Evolutionary conservation across 352 stramenopile genomes (phyloP), one percentile per base, ranked within the genome.

Genomic region (Stephanocyclus meneghinianus): DNA sequence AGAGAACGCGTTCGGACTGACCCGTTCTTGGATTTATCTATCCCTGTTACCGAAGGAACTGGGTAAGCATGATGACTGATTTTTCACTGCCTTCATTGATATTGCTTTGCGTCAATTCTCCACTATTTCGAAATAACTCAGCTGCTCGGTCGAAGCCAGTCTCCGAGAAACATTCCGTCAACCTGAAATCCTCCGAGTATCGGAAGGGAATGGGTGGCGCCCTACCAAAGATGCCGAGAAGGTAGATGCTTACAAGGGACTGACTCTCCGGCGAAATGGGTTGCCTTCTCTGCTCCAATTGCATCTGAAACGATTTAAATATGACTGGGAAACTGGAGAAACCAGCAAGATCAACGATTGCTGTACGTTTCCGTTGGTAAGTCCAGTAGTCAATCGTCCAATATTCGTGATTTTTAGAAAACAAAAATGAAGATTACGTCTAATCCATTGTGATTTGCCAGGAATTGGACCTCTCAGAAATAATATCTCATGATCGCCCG

Each of bases 141-240:
- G 72, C 72, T 74, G 67, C 16, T 80, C 76, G 32, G 62, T 91
- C 9, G 44, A 83, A 42, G 44, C 67, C 29, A 82, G 82, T 10
- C 48, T 92, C 9, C 16, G 71, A 71, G 64, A 87, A 63, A 78
- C 76, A 55, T 91, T 92, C 66, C 71, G 76, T 55, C 44, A 85
- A 65, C 84, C 84, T 18, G 87, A 92, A 80, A 67, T 89, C 18
- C 68, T 92, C 18, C 82, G 66, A 68, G 79, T 84, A 47, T 71
- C 71, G 1, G 85, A 92, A 74, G 87, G 87, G 35, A 92, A 92
- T 79, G 87, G 87, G 53, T 92, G 87, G 87, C 80, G 87, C 76
- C 87, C 87, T 29, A 82, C 90, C 75, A 92, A 92, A 71, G 87
- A 83, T 18, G 83, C 83, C 10, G 83, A 88, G 11, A 91, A 91